Evolutionary conservation across 2,329 filamentous ascomycete species (phyloP), one percentile per base, ranked within the genome.

Genomic region (Albifimbria verrucaria): DNA sequence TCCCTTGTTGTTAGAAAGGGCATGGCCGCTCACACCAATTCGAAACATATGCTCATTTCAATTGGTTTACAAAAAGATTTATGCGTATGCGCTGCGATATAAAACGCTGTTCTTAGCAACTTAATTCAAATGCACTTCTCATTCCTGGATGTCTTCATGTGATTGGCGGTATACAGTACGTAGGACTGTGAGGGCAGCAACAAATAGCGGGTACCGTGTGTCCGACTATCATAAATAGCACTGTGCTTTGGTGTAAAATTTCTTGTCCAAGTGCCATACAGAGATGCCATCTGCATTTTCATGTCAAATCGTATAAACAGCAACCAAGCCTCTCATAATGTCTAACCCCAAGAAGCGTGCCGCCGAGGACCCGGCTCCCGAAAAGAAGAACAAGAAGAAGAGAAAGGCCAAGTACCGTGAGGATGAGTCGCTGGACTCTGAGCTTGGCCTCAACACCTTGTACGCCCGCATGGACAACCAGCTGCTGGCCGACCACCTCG

Each of bases 401-500:
- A 81, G 78, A 73, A 87, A 83, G 71, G 76, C 63, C 77, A 81
- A 65, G 72, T 74, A 51, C 75, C 80, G 54, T 60, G 78, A 83
- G 42, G 82, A 86, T 47, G 77, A 75, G 22, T 72, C 80, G 24
- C 68, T 87, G 53, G 85, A 91, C 65, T 79, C 84, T 43, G 84
- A 91, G 62, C 82, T 87, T 28, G 87, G 88, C 7, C 76, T 97
- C 59, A 96, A 97, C 72, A 85, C 83, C 58, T 83, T 89, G 3
- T 89, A 97, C 67, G 83, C 85, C 44, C 83, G 85, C 55, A 92
- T 97, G 87, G 90, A 96, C 69, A 87, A 84, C 55, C 83, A 87
- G 59, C 78, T 97, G 42, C 75, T 97, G 46, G 90, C 92, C 2
- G 93, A 97, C 68, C 86, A 96, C 68, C 78, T 97, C 56, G 89